Evolutionary conservation across 306 rosid species (phyloP).

Genomic region (Gillenia trifoliata): DNA sequence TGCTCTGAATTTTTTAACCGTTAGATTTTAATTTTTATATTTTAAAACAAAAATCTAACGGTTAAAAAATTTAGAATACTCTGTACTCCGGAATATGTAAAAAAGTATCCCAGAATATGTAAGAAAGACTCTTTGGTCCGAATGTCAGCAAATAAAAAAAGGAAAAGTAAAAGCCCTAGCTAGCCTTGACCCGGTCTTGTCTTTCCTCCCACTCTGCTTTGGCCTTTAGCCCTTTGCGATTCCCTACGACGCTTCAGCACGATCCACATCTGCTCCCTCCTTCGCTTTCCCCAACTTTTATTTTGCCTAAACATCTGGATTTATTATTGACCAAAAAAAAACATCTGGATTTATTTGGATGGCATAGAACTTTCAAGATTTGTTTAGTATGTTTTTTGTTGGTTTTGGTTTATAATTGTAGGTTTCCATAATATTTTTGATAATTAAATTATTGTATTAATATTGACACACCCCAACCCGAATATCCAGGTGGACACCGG

Average conservation of each 20-base stretch:
- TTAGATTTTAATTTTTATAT: no score
- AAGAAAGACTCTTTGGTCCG: no score
- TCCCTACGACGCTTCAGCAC: slow-evolving; percentile 12
- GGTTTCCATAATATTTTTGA: not conserved
- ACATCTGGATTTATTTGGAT: not conserved
- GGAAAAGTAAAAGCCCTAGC: not conserved
- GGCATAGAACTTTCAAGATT: no score
- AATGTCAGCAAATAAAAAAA: not conserved
- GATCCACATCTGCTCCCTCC: slow-evolving; percentile 2
- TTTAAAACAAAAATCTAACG: no score
- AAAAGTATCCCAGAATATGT: no score
- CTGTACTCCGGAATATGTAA: no score
- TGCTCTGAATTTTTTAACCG: no score
- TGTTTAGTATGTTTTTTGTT: not conserved
- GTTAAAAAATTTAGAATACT: no score
- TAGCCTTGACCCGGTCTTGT: not conserved
- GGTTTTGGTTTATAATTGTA: not conserved
- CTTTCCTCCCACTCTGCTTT: not conserved
- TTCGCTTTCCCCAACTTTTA: not conserved
- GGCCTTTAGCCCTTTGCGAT: not conserved
- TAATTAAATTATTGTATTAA: not conserved
- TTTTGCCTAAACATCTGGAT: not conserved
- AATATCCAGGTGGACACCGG: no score
- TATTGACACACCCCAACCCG: no score
- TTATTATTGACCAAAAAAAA: no score